Percentiles rank a stretch among this genome's conserved stretches.
Evolutionary conservation across 257 asterid genomes (phyloP).

Genomic region (Solanum gracilifrons): DNA sequence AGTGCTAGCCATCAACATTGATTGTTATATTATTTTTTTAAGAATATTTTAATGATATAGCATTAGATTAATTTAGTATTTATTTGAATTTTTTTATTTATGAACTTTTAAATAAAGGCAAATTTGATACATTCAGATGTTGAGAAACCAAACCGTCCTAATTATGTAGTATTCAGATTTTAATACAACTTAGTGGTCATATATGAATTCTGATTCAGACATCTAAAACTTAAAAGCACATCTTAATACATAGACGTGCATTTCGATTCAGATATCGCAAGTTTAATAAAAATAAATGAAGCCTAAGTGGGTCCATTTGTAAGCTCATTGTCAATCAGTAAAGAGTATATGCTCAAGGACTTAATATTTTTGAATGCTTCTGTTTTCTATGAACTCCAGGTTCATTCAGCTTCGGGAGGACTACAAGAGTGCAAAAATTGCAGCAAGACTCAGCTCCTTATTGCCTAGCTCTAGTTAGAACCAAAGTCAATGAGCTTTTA

Average conservation of each 20-base stretch:
- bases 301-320: background rate
- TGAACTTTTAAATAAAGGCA: background rate
- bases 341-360: background rate
- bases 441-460: conserved; percentile 70
- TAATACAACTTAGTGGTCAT: background rate
- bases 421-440: conserved; percentile 95
- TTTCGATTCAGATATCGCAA: background rate
- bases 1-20: background rate
- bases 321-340: background rate
- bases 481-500: background rate
- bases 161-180: background rate
- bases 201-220: background rate
- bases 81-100: background rate
- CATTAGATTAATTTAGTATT: background rate
- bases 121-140: background rate
- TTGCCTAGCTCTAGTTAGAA: conserved; percentile 24
- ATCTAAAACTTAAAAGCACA: background rate
- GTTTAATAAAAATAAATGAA: background rate
- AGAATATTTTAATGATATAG: background rate
- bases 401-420: conserved; percentile 95
- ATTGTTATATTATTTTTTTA: background rate
- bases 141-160: background rate
- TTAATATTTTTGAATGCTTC: background rate
- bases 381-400: conserved; percentile 47
- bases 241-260: background rate